Evolutionary conservation across 1,284 basidiomycete genomes (phyloP), one percentile per base, ranked within the genome.

Genomic region (Cryptococcus sp.): DNA sequence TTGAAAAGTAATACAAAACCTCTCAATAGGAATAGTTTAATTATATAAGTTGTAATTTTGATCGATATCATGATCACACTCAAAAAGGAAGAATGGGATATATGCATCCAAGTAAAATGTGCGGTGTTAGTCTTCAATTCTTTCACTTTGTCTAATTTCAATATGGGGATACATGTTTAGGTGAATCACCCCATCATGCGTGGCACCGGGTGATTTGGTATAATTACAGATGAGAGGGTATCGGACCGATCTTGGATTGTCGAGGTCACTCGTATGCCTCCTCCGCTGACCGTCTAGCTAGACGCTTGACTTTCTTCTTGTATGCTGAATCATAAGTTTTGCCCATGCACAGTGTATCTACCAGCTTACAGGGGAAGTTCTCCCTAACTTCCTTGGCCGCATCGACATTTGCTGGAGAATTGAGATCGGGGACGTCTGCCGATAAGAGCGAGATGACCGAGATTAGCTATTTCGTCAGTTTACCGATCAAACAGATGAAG

Each of bases 391-490:
- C 85, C 70, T 91, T 92, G 18, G 92, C 92, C 0, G 96, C 94
- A 67, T 98, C 93, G 22, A 98, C 88, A 68, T 98, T 98, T 1
- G 94, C 94, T 2, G 94, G 94, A 58, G 92, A 97, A 74, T 94
- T 92, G 54, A 86, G 81, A 76, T 94, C 93, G 28, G 94, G 96
- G 34, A 81, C 84, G 68, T 98, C 90, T 45, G 90, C 89, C 11
- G 91, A 96, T 24, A 98, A 78, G 3, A 98, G 82, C 18, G 91
- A 96, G 62, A 98, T 97, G 58, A 98, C 94, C 59, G 91, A 96
- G 65, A 98, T 76, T 59, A 98, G 85, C 94, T 98, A 64, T 4
- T n/a, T 10, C 46, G 19, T 18, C 43, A 41, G 32, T 34, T 34
- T 34, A 34, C 32, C 9, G 32, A 41, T 21, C 14, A 14, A 10